Evolutionary conservation across 208 protist genomes (phyloP), one percentile per base, ranked within the genome.

Genomic region (Acanthamoeba culbertsoni): DNA sequence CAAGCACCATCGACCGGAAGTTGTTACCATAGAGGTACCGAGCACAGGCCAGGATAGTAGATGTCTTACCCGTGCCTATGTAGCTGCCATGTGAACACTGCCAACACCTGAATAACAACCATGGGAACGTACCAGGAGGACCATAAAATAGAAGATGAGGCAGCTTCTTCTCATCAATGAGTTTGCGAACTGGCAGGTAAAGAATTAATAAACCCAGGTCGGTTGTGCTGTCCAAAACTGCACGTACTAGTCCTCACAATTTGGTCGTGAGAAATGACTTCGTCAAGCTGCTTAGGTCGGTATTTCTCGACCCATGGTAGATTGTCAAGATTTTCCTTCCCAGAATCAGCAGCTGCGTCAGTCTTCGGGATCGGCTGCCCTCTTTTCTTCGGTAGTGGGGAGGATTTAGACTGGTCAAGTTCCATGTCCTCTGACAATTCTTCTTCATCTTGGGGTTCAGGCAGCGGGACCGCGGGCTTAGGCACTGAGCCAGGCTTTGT

Each of bases 141-240:
- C 99, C 99, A 96, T 99, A 99, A 62, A 99, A 98, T 10, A 99
- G 96, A 37, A 99, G 95, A 94, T 99, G 99, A 12, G 99, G 99
- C 95, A 99, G 97, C 94, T 97, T 97, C 46, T 98, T 96, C 57
- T 96, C 94, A 26, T 98, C 95, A 93, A 99, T 98, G 46, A 99
- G 96, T 20, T 97, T 98, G 0, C 93, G 62, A 16, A 42, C 35
- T 28, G 42, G 14, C n/a, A 55, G 57, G n/a, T 33, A 71, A 23
- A 43, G 20, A 6, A 33, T 43, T 26, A 33, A 40, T 51, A 31
- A 42, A 93, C 42, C 59, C 26, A 77, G 40, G 43, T 42, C 42
- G 20, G 33, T 35, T 53, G n/a, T n/a, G 35, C 8, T 48, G 37
- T 40, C 23, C 28, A 0, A 33, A n/a, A 40, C 12, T n/a, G 40